These are phyloP conservation scores for Aspergillus indologenus DNA, from an alignment of 495 filamentous ascomycete species.

Conservation along the genomic window DNA sequence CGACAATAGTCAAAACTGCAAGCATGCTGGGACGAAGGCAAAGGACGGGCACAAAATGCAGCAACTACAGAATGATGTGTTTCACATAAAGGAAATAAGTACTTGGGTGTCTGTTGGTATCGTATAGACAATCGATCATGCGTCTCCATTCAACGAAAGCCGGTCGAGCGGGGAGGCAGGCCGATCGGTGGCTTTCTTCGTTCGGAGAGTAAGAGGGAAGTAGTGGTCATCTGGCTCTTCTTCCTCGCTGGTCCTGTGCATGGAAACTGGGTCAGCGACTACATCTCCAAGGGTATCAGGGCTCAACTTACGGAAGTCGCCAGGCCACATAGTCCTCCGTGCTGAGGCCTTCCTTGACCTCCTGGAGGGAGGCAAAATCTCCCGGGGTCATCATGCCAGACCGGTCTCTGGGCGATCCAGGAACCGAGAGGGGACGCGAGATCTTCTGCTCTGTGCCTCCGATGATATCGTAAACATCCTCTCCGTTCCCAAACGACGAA, in stretches of 20 bases:
- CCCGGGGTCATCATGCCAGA: conserved; percentile 99
- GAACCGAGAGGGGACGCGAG: conserved; percentile 86
- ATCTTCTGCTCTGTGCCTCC: conserved; percentile 89
- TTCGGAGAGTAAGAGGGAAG: conserved; percentile 78
- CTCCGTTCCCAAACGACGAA: conserved; percentile 68
- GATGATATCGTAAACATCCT: conserved; percentile 80
- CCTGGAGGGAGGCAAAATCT: conserved; percentile 94
- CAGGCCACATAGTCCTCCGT: conserved; percentile 98
- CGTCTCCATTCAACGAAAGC: conserved; percentile 35
- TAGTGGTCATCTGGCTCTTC: conserved; percentile 93
- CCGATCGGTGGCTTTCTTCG: conserved; percentile 39
- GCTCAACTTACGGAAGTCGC: conserved; percentile 84
- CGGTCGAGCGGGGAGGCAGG: conserved; percentile 42
- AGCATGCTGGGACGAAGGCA: neutral
- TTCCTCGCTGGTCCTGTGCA: conserved; percentile 67
- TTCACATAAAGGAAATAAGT: neutral
- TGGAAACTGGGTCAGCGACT: conserved; percentile 5
- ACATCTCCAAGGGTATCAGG: neutral
- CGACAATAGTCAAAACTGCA: neutral
- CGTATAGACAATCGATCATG: conserved; percentile 5
- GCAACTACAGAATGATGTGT: neutral
- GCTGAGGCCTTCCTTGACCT: conserved; percentile 86
- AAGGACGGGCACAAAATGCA: neutral
- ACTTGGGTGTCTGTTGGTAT: neutral
- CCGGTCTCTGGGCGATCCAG: conserved; percentile 85